Base-by-base conservation (phyloP, 306 rosid genomes). In the Sesbania bispinosa region DNA sequence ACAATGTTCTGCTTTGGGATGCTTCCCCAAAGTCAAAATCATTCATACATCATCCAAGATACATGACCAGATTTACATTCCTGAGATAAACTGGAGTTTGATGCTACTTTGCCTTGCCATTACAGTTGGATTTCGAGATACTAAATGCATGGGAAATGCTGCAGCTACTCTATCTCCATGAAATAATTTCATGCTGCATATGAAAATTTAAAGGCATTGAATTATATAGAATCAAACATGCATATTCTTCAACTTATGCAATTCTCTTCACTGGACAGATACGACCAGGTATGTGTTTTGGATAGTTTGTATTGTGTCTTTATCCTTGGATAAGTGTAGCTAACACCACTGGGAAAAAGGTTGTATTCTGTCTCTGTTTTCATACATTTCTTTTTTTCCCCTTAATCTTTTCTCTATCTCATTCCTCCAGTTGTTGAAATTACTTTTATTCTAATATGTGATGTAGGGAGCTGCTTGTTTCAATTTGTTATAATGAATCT, bases 61-160 rank as follows among this genome's bases (percentile, higher is more conserved):
- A 29, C 98, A 93, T 42, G 98, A 97, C 63, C 98, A 93, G 85
- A 90, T 93, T 64, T 93, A 93, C 88, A 93, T 90, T 60, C 93
- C 98, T 18, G 97, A 90, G 88, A 90, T 93, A 75, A 93, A 93
- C 76, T 93, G 97, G 98, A 90, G 82, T 21, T 74, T 93, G 69
- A 88, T 93, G 97, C 74, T 93, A 21, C 86, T 94, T 41, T 88
- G 97, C 85, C 70, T 94, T 75, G 91, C 96, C 53, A 87, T 94
- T 81, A 90, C 97, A 0, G 15, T 83, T 32, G 98, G 97, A 45
- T 94, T 94, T 78, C 80, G 95, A 78, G 98, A 94, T 80, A 94
- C 98, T n/a, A 94, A 86, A 79, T 90, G 96, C 74, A 80, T 94
- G 94, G 97, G 98, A 62, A 94, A 94, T 61, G 98, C 98, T 36